phyloP scores from a whole-genome alignment of 257 asterid species.

The Solanum verrucosum region DNA sequence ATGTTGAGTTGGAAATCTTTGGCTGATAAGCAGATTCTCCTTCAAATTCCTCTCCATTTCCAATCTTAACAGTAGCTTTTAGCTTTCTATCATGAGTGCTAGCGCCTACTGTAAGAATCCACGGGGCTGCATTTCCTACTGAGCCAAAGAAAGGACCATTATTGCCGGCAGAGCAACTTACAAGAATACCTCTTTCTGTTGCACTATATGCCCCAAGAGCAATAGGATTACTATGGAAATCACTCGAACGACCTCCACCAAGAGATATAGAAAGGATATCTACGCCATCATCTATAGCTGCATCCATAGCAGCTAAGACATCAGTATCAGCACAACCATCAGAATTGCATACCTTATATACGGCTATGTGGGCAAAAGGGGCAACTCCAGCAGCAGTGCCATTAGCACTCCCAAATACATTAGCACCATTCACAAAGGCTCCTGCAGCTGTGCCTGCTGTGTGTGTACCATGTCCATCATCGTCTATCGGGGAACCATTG shows the following conservation, averaged over 20 bases:
- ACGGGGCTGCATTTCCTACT: conserved; percentile 19
- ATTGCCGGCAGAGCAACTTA: conserved; percentile 33
- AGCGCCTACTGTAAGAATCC: conserved; percentile 50
- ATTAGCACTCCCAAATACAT: conserved; percentile 28
- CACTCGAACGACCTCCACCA: not conserved
- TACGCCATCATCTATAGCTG: conserved; percentile 32
- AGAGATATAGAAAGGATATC: conserved; percentile 34
- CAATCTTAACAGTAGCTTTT: conserved; percentile 21
- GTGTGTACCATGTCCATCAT: conserved; percentile 46
- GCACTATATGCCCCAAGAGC: conserved; percentile 36
- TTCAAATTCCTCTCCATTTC: conserved; percentile 10
- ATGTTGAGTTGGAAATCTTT: not conserved
- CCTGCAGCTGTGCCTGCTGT: conserved; percentile 50
- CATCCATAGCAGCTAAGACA: conserved; percentile 36
- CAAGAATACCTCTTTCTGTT: conserved; percentile 33
- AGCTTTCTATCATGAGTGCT: conserved; percentile 30
- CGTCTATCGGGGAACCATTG: conserved; percentile 11
- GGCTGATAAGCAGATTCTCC: conserved; percentile 30
- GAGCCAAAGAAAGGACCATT: not conserved
- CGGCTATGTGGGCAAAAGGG: conserved; percentile 48
- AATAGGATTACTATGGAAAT: conserved; percentile 6
- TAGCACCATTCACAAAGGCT: conserved; percentile 34
- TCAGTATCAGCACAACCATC: conserved; percentile 17
- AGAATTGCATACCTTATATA: conserved; percentile 24
- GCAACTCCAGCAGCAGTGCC: conserved; percentile 50